Evolutionary conservation across 495 filamentous ascomycete species (phyloP), one percentile per base, ranked within the genome.

Genomic region (Sporormia fimetaria): DNA sequence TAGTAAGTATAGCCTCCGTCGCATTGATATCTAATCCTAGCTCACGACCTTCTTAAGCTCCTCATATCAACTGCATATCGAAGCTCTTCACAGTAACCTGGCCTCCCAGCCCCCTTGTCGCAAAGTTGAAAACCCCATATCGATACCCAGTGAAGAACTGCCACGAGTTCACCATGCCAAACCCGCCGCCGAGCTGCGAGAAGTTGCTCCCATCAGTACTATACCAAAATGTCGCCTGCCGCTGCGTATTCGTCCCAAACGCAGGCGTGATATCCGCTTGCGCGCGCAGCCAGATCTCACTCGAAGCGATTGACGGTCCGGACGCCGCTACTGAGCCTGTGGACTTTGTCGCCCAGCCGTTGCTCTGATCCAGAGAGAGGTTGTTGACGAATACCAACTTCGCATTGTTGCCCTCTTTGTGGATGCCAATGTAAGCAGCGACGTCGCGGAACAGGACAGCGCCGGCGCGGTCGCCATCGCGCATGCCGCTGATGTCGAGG

Each of bases 61-160:
- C n/a, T n/a, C n/a, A 42, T 3, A 42, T 15, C 21, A 21, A 10
- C 24, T 43, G 21, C 47, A 51, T 45, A 12, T 6, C 38, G 36
- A 59, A 54, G 9, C 38, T 44, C 56, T 59, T 61, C 11, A 70
- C 57, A 16, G 37, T 58, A 1, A 74, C 59, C 33, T 60, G 57
- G 0, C 73, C 74, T 0, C 73, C 73, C 3, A 73, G 47, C 5
- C 42, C 56, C 35, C 64, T 60, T 0, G 72, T 78, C 0, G 70
- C 74, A 55, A 60, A 71, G 47, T 76, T 76, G 45, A 78, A 76
- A 8, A 75, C 64, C 0, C 58, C 73, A 51, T 60, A 78, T 7
- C 71, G 63, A 55, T 76, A 75, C 0, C 71, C 74, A 29, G 65
- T 61, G 37, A 75, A 78, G 54, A 65, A 71, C 7, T 57, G 40